Base-by-base conservation (phyloP, 2,329 filamentous ascomycete genomes). In the Aspergillus terreus region DNA sequence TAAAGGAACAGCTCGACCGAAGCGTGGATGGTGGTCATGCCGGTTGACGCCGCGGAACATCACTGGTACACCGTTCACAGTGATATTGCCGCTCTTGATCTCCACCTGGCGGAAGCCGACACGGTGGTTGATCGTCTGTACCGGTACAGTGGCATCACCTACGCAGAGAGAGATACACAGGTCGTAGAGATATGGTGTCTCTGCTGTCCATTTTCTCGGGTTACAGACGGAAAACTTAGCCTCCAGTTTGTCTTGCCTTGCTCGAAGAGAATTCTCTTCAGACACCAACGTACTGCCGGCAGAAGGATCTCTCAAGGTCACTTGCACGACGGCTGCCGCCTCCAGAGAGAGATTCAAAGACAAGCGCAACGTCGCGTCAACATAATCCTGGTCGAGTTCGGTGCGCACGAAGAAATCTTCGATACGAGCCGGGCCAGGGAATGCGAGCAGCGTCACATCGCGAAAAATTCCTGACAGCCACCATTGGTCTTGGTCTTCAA, bases 401-500 rank as follows among this genome's bases (percentile, higher is more conserved):
- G 44, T 46, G 10, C 10, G 12, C 17, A 46, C 44, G 9, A 33
- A 30, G 44, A 33, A 46, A 23, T 46, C 44, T 6, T 15, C 12
- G 21, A 46, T 46, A n/a, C 25, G 36, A n/a, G 36, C 19, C 9
- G 73, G 62, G 19, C 68, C 66, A 0, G 82, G 80, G 51, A 87
- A 82, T 0, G 78, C 77, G 7, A 87, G 65, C 4, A 88, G 70
- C 46, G 81, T 76, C 0, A 88, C 84, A 61, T 88, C 84, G 17
- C 85, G 77, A 61, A 86, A 88, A 35, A 87, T 88, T 4, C 80
- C 36, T 40, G 80, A 83, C 4, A 86, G 68, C 80, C 83, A 84
- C 84, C 84, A 87, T 61, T 86, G 83, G 63, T 87, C 83, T 58
- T 84, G 69, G 49, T 87, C 84, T 64, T 88, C 85, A 32, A 88